These are phyloP conservation scores for Limonium bicolor DNA, from an alignment of 148 eudicot genomes.

Conservation along the genomic window DNA sequence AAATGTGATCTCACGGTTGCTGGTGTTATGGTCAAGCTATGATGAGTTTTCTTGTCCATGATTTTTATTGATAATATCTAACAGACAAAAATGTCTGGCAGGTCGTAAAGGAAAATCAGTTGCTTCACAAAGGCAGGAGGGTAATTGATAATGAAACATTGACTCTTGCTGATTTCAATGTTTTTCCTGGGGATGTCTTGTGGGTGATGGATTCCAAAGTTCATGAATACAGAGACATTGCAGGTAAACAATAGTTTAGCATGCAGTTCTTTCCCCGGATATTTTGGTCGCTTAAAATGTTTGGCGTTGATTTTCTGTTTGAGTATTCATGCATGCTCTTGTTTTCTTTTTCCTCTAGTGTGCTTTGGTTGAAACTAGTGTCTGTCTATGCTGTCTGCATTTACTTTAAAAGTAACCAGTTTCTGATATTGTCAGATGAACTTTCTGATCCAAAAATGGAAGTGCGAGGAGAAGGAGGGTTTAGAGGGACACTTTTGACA, in stretches of 20 bases:
- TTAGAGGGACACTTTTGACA: slow-evolving; percentile 81
- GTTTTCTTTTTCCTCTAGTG: neutral
- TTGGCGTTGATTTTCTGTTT: neutral
- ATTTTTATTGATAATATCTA: too few species aligned
- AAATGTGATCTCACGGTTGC: too few species aligned
- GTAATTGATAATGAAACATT: slow-evolving; percentile 65
- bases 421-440: slow-evolving; percentile 44
- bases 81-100: too few species aligned
- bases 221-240: slow-evolving; percentile 90
- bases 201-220: slow-evolving; percentile 95
- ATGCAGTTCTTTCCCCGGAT: neutral
- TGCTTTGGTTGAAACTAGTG: neutral
- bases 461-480: slow-evolving; percentile 71
- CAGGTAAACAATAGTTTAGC: slow-evolving; percentile 38
- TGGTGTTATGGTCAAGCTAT: too few species aligned
- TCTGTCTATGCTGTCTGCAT: neutral
- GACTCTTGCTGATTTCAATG: slow-evolving; percentile 68
- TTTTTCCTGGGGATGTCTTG: slow-evolving; percentile 75
- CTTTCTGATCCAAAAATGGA: slow-evolving; percentile 65
- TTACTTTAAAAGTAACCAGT: neutral
- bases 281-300: neutral
- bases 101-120: slow-evolving; percentile 97
- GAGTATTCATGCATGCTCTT: neutral
- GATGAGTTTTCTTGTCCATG: too few species aligned
- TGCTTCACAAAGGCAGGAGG: slow-evolving; percentile 74